These are phyloP conservation scores for Lasiodiplodia gonubiensis DNA, from an alignment of 2,329 filamentous ascomycete species.

Conservation along the genomic window DNA sequence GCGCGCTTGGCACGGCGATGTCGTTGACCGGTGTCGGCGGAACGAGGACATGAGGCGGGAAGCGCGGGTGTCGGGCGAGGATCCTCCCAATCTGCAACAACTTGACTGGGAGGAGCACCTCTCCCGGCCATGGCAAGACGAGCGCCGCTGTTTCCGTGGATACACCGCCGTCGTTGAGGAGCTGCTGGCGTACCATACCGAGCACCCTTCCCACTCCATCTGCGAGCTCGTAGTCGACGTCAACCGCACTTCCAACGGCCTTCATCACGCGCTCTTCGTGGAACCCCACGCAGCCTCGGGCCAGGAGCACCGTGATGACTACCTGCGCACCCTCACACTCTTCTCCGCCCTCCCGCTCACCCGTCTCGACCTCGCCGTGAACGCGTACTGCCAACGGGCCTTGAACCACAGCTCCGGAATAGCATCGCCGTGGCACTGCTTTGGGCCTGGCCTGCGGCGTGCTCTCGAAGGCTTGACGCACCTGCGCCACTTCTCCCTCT, in stretches of 20 bases:
- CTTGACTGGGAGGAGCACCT: neutral
- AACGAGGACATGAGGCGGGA: neutral
- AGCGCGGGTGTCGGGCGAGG: too few relatives aligned
- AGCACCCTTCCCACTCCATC: constrained; percentile 34
- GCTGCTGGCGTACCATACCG: constrained; percentile 33
- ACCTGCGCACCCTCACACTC: neutral
- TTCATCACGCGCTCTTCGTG: neutral
- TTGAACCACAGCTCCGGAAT: neutral
- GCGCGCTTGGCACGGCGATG: constrained; percentile 40
- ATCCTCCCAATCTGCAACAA: neutral
- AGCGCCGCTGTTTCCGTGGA: constrained; percentile 38
- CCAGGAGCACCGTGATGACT: neutral
- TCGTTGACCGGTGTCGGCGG: constrained; percentile 27
- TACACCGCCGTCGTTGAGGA: constrained; percentile 39
- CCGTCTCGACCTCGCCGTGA: neutral
- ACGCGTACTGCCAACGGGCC: neutral
- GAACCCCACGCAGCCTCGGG: neutral
- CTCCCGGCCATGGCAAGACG: neutral
- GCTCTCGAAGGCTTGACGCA: neutral
- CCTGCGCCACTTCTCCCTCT: neutral
- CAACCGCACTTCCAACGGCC: neutral
- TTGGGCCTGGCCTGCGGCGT: neutral
- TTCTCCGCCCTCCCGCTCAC: neutral
- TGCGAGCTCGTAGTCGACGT: constrained; percentile 46
- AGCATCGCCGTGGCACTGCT: neutral